Conservation (phyloP, 2,329 filamentous ascomycete species). For the Penicillium janthinellum region DNA sequence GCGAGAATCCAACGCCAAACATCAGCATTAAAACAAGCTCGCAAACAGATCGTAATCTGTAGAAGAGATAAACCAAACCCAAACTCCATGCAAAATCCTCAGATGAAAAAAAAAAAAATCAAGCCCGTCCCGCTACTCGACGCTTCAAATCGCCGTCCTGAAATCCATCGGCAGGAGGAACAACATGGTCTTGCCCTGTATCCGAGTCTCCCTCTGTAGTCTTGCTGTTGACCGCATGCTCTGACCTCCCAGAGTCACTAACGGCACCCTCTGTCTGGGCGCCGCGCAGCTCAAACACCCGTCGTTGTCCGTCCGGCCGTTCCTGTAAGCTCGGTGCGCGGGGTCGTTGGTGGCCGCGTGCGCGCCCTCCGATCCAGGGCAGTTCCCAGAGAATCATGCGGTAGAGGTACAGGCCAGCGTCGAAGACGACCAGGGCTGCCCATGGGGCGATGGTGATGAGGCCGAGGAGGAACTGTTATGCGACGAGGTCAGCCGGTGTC, state of each 20-base stretch:
- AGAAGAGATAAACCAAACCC: background rate
- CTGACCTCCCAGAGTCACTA: slow-evolving; percentile 1
- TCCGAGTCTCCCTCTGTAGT: background rate
- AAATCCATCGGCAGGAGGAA: slow-evolving; percentile 4
- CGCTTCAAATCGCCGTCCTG: slow-evolving; percentile 12
- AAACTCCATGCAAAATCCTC: background rate
- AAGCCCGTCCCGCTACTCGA: slow-evolving; percentile 13
- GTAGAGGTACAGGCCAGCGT: slow-evolving; percentile 63
- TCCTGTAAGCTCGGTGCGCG: slow-evolving; percentile 64
- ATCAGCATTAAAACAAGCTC: background rate
- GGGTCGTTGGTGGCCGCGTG: slow-evolving; percentile 54
- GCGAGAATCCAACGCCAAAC: background rate
- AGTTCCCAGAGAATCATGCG: slow-evolving; percentile 59
- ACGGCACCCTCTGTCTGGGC: slow-evolving; percentile 22
- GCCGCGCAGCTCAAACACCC: slow-evolving; percentile 32
- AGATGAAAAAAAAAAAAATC: background rate
- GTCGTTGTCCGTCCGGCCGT: slow-evolving; percentile 52
- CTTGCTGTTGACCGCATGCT: background rate
- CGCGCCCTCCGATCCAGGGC: slow-evolving; percentile 55
- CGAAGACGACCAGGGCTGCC: slow-evolving; percentile 63
- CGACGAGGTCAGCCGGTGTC: slow-evolving; percentile 3
- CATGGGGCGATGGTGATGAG: slow-evolving; percentile 64
- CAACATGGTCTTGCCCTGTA: slow-evolving; percentile 17
- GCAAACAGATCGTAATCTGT: background rate
- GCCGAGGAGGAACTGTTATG: slow-evolving; percentile 59